Evolutionary conservation across 805 yeast genomes (phyloP), one percentile per base, ranked within the genome.

Genomic region (Ogataea dorogensis): DNA sequence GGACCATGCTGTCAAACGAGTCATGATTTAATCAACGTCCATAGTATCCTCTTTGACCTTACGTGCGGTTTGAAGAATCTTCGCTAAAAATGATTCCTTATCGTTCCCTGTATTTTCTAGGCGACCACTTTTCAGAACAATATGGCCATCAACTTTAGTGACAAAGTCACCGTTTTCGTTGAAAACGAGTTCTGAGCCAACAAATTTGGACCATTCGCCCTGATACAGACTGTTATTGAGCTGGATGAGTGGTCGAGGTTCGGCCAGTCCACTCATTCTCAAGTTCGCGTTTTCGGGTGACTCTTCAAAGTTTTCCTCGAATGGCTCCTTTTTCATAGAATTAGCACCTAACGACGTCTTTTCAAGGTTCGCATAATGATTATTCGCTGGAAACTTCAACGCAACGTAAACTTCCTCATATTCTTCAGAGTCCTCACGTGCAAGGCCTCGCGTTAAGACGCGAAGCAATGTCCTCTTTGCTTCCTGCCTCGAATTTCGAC

Each of bases 401-500:
- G 81, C 73, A 2, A 80, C 72, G 41, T 69, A 73, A 8, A 77
- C 75, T 23, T 75, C 65, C 36, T 66, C 67, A 27, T 57, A 63
- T 23, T 64, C 68, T 33, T 67, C 70, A 3, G 31, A 41, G 3
- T 40, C 51, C 2, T 39, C 48, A 28, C 49, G 46, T 17, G 31
- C 47, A 28, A 33, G 42, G 57, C 58, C 61, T 55, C 59, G 55
- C 58, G 38, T 40, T 44, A 44, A 47, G 53, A 53, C 88, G 70
- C 11, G 75, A 73, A 47, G 73, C 76, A 35, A 87, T 77, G 59
- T 88, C 96, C 33, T 82, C 95, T 45, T 81, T 86, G 3, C 95
- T 84, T 8, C 96, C 96, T 5, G 96, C 95, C 63, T 86, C 96
- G 47, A 75, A 81, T 9, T 43, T 38, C 13, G 76, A 77, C 38